Conservation (phyloP, 2,329 filamentous ascomycete genomes). For the Rhinocladiella similis region DNA sequence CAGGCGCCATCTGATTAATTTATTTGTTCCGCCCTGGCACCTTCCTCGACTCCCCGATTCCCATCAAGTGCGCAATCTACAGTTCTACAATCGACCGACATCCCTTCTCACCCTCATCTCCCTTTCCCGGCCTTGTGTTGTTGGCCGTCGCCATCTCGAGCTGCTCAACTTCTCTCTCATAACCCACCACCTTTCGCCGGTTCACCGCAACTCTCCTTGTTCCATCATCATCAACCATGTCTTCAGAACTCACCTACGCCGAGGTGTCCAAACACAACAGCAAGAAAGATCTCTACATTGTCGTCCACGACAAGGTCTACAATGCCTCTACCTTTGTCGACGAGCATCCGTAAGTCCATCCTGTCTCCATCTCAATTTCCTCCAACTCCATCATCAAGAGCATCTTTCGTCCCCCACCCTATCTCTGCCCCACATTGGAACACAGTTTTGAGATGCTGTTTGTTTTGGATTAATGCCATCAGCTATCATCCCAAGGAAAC, state of each 20-base stretch:
- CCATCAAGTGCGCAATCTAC: no score
- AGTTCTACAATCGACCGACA: no score
- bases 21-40: background rate
- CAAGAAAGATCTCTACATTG: slow-evolving; percentile 89
- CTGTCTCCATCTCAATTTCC: background rate
- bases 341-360: slow-evolving; percentile 78
- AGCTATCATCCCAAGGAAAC: background rate
- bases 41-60: background rate
- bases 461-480: background rate
- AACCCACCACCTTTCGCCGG: background rate
- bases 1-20: no score
- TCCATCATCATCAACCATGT: slow-evolving; percentile 42
- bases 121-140: background rate
- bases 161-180: background rate
- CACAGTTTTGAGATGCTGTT: background rate
- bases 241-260: slow-evolving; percentile 68
- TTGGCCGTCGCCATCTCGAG: background rate
- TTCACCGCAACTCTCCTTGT: background rate
- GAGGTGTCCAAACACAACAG: slow-evolving; percentile 83
- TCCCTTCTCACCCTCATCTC: no score
- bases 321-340: slow-evolving; percentile 85
- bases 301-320: slow-evolving; percentile 98
- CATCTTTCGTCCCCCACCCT: slow-evolving; percentile 9
- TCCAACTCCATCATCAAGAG: slow-evolving; percentile 3
- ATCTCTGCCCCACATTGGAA: slow-evolving; percentile 18